Conservation (phyloP, 768 basidiomycete species). For the Termitomyces sp. region DNA sequence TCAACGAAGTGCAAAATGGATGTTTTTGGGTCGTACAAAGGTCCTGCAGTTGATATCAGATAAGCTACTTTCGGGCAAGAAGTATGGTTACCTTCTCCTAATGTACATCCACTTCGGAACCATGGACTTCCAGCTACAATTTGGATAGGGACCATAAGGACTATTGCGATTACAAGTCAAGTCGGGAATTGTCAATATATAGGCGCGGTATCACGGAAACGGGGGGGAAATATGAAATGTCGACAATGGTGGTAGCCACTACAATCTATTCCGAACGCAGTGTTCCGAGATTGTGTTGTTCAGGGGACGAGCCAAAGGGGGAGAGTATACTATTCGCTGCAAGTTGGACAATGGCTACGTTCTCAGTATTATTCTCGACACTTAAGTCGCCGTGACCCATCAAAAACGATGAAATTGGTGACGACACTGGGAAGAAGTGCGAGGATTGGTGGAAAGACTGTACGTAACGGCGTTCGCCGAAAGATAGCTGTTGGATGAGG, state of each 20-base stretch:
- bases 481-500: background rate
- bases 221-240: background rate
- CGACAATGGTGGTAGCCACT: slow-evolving; percentile 15
- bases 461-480: slow-evolving; percentile 9
- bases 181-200: slow-evolving; percentile 5
- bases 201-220: background rate
- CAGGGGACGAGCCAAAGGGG: slow-evolving; percentile 1
- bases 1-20: slow-evolving; percentile 66
- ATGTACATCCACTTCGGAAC: slow-evolving; percentile 46
- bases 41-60: slow-evolving; percentile 37
- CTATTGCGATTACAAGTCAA: slow-evolving; percentile 4
- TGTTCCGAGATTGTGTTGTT: slow-evolving; percentile 13
- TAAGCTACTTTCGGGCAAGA: background rate
- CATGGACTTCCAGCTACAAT: slow-evolving; percentile 44
- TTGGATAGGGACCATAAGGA: slow-evolving; percentile 18
- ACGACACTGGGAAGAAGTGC: background rate
- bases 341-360: background rate
- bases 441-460: slow-evolving; percentile 8
- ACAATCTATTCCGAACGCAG: slow-evolving; percentile 24
- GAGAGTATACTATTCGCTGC: background rate
- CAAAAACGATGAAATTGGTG: background rate
- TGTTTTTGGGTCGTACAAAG: slow-evolving; percentile 54
- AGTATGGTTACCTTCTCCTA: slow-evolving; percentile 54
- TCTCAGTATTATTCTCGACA: slow-evolving; percentile 2
- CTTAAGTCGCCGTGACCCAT: background rate